These are phyloP conservation scores for Daldinia childiae DNA, from an alignment of 495 filamentous ascomycete genomes.

Conservation along the genomic window DNA sequence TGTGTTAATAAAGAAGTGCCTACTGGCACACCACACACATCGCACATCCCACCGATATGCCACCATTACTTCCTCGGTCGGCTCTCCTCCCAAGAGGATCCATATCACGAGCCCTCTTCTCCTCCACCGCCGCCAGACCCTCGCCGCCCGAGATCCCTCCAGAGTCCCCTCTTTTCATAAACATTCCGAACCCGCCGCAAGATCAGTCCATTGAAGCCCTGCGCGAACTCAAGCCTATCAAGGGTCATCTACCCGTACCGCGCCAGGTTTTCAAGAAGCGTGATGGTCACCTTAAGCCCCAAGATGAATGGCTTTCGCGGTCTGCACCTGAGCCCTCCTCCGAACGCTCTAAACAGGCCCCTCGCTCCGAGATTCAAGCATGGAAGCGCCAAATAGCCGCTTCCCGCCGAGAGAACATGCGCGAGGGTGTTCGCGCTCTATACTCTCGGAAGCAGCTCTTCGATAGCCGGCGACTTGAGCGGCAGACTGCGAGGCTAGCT, in stretches of 20 bases:
- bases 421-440: constrained; percentile 50
- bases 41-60: constrained; percentile 34
- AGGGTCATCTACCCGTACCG: constrained; percentile 57
- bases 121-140: not conserved
- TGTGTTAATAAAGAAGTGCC: constrained; percentile 7
- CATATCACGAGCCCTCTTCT: constrained; percentile 27
- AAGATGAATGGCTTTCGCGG: constrained; percentile 41
- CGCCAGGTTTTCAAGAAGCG: constrained; percentile 54
- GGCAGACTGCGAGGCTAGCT: constrained; percentile 20
- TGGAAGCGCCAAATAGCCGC: constrained; percentile 51
- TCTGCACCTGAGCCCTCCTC: constrained; percentile 44
- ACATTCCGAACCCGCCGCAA: constrained; percentile 56
- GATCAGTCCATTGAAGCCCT: constrained; percentile 48
- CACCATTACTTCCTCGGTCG: constrained; percentile 32
- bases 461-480: constrained; percentile 21
- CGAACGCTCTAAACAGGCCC: constrained; percentile 35
- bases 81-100: constrained; percentile 8
- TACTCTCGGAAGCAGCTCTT: constrained; percentile 49
- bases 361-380: constrained; percentile 45
- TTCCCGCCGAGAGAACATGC: constrained; percentile 50
- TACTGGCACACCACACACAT: constrained; percentile 28
- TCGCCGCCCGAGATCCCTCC: constrained; percentile 47
- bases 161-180: constrained; percentile 59
- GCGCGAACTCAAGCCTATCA: constrained; percentile 46
- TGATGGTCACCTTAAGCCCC: constrained; percentile 48